phyloP scores from a whole-genome alignment of 345 rosid species.

The Hibiscus trionum region DNA sequence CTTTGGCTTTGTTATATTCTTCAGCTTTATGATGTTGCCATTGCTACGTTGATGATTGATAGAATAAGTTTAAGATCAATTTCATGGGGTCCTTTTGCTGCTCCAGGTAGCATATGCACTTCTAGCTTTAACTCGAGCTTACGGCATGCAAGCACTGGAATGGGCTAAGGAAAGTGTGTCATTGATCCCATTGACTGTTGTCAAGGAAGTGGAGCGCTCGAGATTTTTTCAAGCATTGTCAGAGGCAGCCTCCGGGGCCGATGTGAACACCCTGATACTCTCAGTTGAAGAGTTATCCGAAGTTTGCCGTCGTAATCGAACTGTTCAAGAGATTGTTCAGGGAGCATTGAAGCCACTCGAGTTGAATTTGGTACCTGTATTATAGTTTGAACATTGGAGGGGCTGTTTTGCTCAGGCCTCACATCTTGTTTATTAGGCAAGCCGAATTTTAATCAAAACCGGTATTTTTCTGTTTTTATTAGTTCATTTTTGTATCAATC shows the following conservation, averaged over 20 bases:
- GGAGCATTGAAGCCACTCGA: conserved; percentile 82
- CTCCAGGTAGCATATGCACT: conserved; percentile 70
- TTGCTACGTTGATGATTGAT: background rate
- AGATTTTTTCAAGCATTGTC: conserved; percentile 68
- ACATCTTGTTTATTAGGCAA: conserved; percentile 1
- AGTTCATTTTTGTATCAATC: too few relatives aligned
- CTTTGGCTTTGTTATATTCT: background rate
- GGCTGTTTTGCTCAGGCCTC: conserved; percentile 46
- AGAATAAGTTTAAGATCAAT: background rate
- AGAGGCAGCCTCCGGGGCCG: conserved; percentile 67
- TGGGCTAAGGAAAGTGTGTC: conserved; percentile 72
- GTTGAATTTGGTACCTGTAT: conserved; percentile 46
- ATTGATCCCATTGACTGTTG: conserved; percentile 66
- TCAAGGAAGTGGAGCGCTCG: conserved; percentile 62
- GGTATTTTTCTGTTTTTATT: too few relatives aligned
- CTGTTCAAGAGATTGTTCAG: conserved; percentile 91
- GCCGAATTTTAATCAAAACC: background rate
- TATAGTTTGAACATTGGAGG: conserved; percentile 28
- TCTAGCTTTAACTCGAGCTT: conserved; percentile 63
- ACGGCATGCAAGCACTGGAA: conserved; percentile 51
- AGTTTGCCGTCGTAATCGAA: conserved; percentile 84
- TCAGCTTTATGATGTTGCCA: background rate
- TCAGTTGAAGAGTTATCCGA: conserved; percentile 85
- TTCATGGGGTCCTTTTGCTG: background rate
- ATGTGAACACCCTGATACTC: conserved; percentile 48